Conservation (phyloP, 495 filamentous ascomycete species). For the Neurospora tetrasperma region DNA sequence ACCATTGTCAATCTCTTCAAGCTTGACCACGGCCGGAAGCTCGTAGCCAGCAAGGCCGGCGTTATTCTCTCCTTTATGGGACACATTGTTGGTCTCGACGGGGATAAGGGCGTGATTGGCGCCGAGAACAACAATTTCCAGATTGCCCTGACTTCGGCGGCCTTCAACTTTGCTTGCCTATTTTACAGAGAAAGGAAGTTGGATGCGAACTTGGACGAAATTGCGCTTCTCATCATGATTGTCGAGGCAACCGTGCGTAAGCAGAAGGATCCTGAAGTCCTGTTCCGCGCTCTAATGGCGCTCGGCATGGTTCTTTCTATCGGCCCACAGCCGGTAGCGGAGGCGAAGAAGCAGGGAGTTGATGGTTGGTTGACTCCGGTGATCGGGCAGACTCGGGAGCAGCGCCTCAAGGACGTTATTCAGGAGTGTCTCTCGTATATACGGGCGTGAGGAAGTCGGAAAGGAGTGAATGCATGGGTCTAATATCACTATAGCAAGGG, state of each 20-base stretch:
- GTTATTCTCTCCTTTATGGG: conserved; percentile 33
- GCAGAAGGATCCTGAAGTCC: conserved; percentile 68
- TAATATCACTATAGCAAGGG: background rate
- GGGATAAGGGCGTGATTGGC: conserved; percentile 33
- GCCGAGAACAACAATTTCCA: conserved; percentile 69
- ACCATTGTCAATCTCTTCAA: conserved; percentile 81
- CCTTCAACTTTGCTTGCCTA: conserved; percentile 75
- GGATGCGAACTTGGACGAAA: background rate
- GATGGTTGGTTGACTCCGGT: conserved; percentile 31
- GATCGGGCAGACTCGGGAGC: conserved; percentile 38
- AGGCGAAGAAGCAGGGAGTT: conserved; percentile 34
- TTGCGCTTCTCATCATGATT: conserved; percentile 28
- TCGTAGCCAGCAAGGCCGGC: conserved; percentile 51
- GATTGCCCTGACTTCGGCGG: conserved; percentile 70
- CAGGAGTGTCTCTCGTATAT: conserved; percentile 46
- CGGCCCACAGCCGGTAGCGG: conserved; percentile 36
- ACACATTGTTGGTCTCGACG: conserved; percentile 37
- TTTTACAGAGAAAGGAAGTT: conserved; percentile 21
- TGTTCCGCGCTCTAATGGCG: conserved; percentile 75
- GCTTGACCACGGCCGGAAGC: conserved; percentile 54
- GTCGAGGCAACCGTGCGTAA: conserved; percentile 49
- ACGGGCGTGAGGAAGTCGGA: background rate
- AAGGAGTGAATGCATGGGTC: background rate
- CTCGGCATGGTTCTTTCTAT: conserved; percentile 63
- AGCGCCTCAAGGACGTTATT: conserved; percentile 46